Base-by-base conservation (phyloP, 2,329 filamentous ascomycete genomes). In the Juglanconis juglandina region DNA sequence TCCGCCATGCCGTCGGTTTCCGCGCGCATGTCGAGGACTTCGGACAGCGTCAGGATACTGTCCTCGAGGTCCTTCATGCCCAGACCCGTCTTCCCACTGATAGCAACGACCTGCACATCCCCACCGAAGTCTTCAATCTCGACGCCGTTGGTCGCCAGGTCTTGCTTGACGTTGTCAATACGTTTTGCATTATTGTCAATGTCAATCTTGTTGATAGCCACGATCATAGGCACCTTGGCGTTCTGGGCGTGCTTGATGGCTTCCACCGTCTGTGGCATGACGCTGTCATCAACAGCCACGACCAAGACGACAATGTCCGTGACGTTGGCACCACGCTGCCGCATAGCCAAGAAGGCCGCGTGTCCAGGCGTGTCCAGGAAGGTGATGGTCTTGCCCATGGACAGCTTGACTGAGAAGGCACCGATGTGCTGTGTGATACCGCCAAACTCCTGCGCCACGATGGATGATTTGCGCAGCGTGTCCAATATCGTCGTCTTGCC, bases 361-460 rank as follows among this genome's bases (percentile, higher is more conserved):
- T 99, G 95, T 1, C 95, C 95, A 1, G 95, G 95, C 0, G 95
- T 99, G 71, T 99, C 95, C 34, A 99, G 81, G 78, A 99, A 99
- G 0, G 96, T 99, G 66, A 99, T 96, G 42, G 87, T 86, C 74
- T 94, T 96, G 48, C 93, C 93, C 5, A 87, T 87, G 4, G 91
- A 88, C 81, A 99, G 87, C 17, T 85, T 85, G 1, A 99, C 95
- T 6, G 92, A 92, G 77, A 99, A 99, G 14, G 95, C 95, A 74
- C 95, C 96, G 66, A 99, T 99, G 70, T 99, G 95, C 73, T 99
- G 95, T 0, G 95, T 99, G 71, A 99, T 99, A 41, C 95, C 95
- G 64, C 95, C 95, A 71, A 97, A 93, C 72, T 99, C 95, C 57
- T 89, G 87, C 5, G 92, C 92, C 47, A 89, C 96, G 48, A 99